Evolutionary conservation across 2,329 filamentous ascomycete genomes (phyloP), one percentile per base, ranked within the genome.

Genomic region (Colletotrichum truncatum): DNA sequence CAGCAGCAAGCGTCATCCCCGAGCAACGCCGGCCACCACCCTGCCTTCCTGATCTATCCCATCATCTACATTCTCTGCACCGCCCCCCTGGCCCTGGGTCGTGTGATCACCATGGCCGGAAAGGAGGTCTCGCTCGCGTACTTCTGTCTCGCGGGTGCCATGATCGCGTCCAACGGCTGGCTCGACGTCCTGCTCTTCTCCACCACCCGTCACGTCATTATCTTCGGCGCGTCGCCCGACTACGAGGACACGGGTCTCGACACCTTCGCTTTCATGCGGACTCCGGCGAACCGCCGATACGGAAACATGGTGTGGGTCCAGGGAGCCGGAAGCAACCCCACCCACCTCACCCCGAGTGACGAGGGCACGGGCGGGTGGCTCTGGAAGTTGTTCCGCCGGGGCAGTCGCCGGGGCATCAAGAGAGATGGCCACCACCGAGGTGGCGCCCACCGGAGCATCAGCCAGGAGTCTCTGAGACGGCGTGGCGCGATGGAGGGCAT

Each of bases 61-160:
- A 68, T 88, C 59, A 85, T 89, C 67, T 90, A 90, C 71, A 81
- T 89, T 25, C 67, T 89, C 21, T 87, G 87, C 73, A 91, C 87
- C 0, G 78, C 88, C 0, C 89, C 88, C 0, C 77, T 90, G 2
- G 87, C 87, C 7, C 79, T 85, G 0, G 85, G 86, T 18, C 83
- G 88, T 63, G 87, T 90, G 73, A 82, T 82, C 46, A 80, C 81
- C 45, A 87, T 90, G 82, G 79, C 83, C 0, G 83, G 84, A 3
- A 72, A 76, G 23, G 30, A 75, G 0, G 78, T 86, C 12, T 79
- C 83, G 1, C 73, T 84, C 1, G 70, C 71, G 1, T 87, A 85
- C 71, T 87, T 85, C 72, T 82, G 81, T 72, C 72, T 82, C 3
- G 83, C 85, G 0, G 86, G 85, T 3, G 79, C 81, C 0, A 79